Evolutionary conservation across 106 monocot species (phyloP), one percentile per base, ranked within the genome.

Genomic region (Dendrobium huoshanense): DNA sequence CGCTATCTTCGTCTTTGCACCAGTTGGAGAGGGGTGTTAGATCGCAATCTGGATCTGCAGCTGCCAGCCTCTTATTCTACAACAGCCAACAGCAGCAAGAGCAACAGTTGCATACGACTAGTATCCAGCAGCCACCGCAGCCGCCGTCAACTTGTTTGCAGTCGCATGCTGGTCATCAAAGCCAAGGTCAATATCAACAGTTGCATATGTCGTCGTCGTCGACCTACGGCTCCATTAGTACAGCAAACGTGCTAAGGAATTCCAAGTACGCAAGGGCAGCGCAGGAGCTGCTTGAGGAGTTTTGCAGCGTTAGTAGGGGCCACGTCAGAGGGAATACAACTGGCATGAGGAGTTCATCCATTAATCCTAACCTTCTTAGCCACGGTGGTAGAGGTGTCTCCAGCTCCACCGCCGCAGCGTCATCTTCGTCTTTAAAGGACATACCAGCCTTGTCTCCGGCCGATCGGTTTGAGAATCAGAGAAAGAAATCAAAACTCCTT

Each of bases 281-380:
- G 10, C 92, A 95, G 76, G 99, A 99, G 83, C 88, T 99, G 37
- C 77, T 99, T 41, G 91, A 91, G 79, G 99, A 99, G 88, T 99
- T 99, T 79, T 99, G 99, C 86, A 95, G 90, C 45, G 92, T 98
- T 0, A 91, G 91, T 19, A 83, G 92, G 48, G 91, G 89, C 2
- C 91, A 89, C 74, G 49, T 85, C 15, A 88, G 86, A 79, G 85
- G 79, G 41, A 55, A 64, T 20, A 84, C 78, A 49, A 65, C 77
- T 61, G 78, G 37, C 48, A 75, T 58, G 24, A 11, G 61, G 3
- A 61, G 5, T 10, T 61, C 61, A 19, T 61, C 22, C 22, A 72
- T 76, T 56, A 56, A 81, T 9, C 42, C 77, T 56, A 19, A 82
- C 2, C 87, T 84, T 47, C 86, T 80, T 72, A 89, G 83, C 75